phyloP scores from a whole-genome alignment of 331 rosid species.

The Malus hybrid region DNA sequence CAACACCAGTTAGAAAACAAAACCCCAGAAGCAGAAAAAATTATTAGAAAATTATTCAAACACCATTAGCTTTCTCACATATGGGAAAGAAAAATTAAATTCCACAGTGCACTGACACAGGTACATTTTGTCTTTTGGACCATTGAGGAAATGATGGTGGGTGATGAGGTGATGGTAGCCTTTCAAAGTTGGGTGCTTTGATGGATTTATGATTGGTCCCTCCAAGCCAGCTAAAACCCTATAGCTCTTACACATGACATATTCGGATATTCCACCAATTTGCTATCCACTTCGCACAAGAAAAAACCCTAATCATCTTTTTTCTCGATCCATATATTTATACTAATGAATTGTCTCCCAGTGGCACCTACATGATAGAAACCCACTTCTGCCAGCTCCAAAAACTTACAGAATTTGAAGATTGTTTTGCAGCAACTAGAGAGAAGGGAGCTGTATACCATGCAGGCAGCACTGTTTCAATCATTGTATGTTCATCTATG shows the following conservation, averaged over 20 bases:
- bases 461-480: not conserved
- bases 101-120: not conserved
- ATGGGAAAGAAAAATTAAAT: not conserved
- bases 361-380: not conserved
- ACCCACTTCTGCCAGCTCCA: not conserved
- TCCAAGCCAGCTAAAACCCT: not conserved
- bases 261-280: not conserved
- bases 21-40: not conserved
- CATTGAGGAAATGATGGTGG: not conserved
- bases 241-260: not conserved
- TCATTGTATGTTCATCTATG: not conserved
- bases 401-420: not conserved
- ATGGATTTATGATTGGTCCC: constrained; percentile 6
- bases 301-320: not conserved
- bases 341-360: not conserved
- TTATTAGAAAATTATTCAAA: not conserved
- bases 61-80: not conserved
- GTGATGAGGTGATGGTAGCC: not conserved
- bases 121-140: not conserved
- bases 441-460: not conserved
- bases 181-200: not conserved
- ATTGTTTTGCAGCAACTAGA: not conserved
- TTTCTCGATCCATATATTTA: not conserved
- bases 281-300: not conserved
- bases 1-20: not conserved